Percentiles rank a stretch among this genome's conserved stretches.
Evolutionary conservation across 768 basidiomycete genomes (phyloP).

Genomic region (Serendipita sp.): DNA sequence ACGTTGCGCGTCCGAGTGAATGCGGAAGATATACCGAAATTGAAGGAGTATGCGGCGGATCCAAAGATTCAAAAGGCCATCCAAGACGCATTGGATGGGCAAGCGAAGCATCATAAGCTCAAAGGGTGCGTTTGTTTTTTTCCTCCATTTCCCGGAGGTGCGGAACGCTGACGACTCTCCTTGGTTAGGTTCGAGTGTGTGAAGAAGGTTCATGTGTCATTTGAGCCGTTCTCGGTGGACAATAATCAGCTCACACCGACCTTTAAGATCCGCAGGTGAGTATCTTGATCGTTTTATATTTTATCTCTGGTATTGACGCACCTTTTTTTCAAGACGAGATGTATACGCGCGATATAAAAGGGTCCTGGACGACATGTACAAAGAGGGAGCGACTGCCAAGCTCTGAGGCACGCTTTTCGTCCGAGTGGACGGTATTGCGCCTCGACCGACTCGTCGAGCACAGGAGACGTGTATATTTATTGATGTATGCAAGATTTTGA

Average conservation of each 20-base stretch:
- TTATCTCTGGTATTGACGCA: not conserved
- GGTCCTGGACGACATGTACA: conserved; percentile 10
- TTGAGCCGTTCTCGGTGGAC: conserved; percentile 62
- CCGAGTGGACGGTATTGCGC: no score
- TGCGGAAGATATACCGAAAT: no score
- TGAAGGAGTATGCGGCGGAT: no score
- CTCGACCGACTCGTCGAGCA: no score
- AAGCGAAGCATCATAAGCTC: conserved; percentile 47
- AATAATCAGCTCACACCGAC: conserved; percentile 81
- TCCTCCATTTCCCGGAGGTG: not conserved
- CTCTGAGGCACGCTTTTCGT: not conserved
- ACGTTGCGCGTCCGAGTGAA: no score
- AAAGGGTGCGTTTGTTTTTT: conserved; percentile 45
- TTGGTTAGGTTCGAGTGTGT: conserved; percentile 65
- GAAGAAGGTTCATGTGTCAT: conserved; percentile 62
- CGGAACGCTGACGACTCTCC: no score
- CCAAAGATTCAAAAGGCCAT: conserved; percentile 26
- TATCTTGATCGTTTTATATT: not conserved
- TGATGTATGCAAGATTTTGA: no score
- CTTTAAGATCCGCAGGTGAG: conserved; percentile 60
- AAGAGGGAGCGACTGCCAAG: not conserved
- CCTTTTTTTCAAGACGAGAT: conserved; percentile 9
- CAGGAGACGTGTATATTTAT: no score
- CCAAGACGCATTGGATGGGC: conserved; percentile 36
- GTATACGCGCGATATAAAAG: conserved; percentile 5